phyloP scores from a whole-genome alignment of 2,329 filamentous ascomycete species.

The Cytospora leucostoma region DNA sequence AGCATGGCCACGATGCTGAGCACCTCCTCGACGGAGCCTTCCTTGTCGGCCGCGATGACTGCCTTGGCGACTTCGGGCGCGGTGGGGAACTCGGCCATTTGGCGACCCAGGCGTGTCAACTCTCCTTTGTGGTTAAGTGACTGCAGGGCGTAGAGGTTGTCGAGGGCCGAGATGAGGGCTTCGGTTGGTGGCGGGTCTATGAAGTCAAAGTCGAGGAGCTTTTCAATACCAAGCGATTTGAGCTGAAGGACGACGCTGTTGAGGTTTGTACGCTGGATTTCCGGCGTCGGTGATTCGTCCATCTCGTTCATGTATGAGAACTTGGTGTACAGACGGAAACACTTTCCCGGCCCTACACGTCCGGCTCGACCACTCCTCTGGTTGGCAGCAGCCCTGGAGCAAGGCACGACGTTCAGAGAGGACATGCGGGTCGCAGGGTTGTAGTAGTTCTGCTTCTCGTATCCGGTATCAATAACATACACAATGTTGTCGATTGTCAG shows the following conservation, averaged over 20 bases:
- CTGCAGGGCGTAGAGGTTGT: conserved; percentile 88
- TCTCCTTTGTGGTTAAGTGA: conserved; percentile 86
- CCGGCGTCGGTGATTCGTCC: conserved; percentile 86
- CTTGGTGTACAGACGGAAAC: conserved; percentile 90
- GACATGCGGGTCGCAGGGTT: conserved; percentile 92
- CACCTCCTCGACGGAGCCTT: conserved; percentile 92
- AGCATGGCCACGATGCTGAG: conserved; percentile 94
- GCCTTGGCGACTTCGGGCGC: conserved; percentile 90
- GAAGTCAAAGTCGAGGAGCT: conserved; percentile 92
- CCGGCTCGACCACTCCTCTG: conserved; percentile 92
- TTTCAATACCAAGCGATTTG: conserved; percentile 88
- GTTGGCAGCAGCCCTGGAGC: conserved; percentile 87
- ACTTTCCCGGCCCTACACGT: conserved; percentile 88
- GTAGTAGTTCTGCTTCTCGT: conserved; percentile 93
- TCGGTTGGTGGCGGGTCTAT: conserved; percentile 92
- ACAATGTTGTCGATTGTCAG: conserved; percentile 95
- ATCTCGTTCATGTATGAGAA: conserved; percentile 95
- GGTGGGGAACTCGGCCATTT: conserved; percentile 94
- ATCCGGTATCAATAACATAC: conserved; percentile 93
- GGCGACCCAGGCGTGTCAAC: conserved; percentile 84
- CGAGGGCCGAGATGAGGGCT: conserved; percentile 83
- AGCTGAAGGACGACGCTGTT: conserved; percentile 81
- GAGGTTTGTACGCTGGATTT: conserved; percentile 89
- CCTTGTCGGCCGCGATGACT: conserved; percentile 83
- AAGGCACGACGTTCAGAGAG: conserved; percentile 85